Evolutionary conservation across 192 early-diverging fungal species (phyloP).

Genomic region (Paraglomus occultum): DNA sequence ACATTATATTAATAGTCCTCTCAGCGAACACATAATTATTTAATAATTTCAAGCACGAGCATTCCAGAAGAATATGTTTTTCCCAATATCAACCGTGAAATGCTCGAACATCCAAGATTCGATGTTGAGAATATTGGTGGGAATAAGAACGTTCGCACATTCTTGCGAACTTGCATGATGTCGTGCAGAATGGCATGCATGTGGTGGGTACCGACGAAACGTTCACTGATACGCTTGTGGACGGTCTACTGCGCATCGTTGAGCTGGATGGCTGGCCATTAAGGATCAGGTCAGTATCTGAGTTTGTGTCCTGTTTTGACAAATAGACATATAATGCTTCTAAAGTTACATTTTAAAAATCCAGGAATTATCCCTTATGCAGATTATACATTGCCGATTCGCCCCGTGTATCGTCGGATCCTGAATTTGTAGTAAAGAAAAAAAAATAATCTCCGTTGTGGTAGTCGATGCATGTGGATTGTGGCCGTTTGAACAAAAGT

Average conservation of each 20-base stretch:
- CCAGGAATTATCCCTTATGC: constrained; percentile 3
- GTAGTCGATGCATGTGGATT: constrained; percentile 5
- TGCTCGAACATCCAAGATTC: not conserved
- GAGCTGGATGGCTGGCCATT: constrained; percentile 11
- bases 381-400: not conserved
- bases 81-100: not conserved
- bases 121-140: not conserved
- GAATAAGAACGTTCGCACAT: constrained; percentile 5
- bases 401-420: not conserved
- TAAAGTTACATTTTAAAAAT: constrained; percentile 1
- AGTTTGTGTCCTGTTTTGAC: not conserved
- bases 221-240: constrained; percentile 12
- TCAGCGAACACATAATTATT: not conserved
- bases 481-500: not conserved
- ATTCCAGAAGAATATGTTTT: not conserved
- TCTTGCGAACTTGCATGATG: constrained; percentile 16
- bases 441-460: not conserved
- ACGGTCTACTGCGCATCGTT: constrained; percentile 21
- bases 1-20: not conserved
- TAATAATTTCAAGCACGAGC: not conserved
- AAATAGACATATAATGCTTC: not conserved
- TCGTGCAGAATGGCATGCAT: not conserved
- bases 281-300: constrained; percentile 3
- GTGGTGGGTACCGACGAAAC: constrained; percentile 12
- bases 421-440: constrained; percentile 6